A percentile compares a stretch with the other conserved stretches of the same genome.
Evolutionary conservation across 106 monocot genomes (phyloP).

Genomic region (Dendrobium huoshanense): DNA sequence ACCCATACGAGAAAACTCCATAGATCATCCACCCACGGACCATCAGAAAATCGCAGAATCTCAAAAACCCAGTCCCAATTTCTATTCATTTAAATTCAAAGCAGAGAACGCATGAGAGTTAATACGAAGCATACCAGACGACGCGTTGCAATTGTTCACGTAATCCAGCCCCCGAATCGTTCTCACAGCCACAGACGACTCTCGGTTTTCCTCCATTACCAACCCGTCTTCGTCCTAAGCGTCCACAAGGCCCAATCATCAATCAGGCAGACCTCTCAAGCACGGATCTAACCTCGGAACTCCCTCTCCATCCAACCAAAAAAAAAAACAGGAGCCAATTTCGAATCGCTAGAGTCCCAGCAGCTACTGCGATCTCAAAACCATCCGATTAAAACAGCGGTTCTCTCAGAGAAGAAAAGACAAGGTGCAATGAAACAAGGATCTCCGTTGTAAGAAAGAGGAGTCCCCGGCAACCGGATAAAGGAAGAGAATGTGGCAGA

Average conservation of each 20-base stretch:
- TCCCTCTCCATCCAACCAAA: not conserved
- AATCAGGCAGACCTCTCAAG: not conserved
- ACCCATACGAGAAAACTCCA: not conserved
- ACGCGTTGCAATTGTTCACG: slow-evolving; percentile 9
- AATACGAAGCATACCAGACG: not conserved
- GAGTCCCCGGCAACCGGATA: not conserved
- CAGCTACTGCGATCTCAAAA: not conserved
- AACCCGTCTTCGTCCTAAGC: not conserved
- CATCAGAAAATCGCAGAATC: not conserved
- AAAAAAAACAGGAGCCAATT: not conserved
- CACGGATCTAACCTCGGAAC: slow-evolving; percentile 6
- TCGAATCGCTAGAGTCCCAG: not conserved
- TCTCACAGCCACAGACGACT: slow-evolving; percentile 65
- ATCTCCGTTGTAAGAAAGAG: not conserved
- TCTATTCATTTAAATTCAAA: not conserved
- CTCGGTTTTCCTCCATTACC: slow-evolving; percentile 52
- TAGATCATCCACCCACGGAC: not conserved
- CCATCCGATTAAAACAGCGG: not conserved
- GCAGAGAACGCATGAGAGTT: not conserved
- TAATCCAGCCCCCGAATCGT: slow-evolving; percentile 53
- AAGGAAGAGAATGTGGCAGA: not conserved
- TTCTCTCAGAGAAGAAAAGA: not conserved
- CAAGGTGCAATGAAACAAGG: not conserved
- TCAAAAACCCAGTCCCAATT: not conserved
- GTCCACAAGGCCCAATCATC: not conserved